These are phyloP conservation scores for Athelia sp. DNA, from an alignment of 1,284 basidiomycete genomes.

Conservation along the genomic window DNA sequence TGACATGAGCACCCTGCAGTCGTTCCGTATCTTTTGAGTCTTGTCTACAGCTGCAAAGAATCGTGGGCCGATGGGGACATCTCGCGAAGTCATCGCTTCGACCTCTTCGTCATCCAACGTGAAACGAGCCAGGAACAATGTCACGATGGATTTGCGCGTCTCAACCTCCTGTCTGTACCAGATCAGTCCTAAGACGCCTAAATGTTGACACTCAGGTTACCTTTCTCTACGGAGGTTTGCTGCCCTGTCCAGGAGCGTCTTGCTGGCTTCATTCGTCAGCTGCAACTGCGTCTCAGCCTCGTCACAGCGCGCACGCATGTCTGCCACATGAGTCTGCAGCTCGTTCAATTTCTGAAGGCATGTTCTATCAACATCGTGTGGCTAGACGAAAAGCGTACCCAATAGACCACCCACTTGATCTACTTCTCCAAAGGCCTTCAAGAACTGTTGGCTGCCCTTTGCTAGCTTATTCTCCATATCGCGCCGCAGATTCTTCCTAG, in stretches of 20 bases:
- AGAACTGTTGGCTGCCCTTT: conserved; percentile 75
- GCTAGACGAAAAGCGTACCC: not conserved
- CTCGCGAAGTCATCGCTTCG: conserved; percentile 71
- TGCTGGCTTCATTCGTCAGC: conserved; percentile 75
- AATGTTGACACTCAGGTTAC: conserved; percentile 32
- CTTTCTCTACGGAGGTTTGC: conserved; percentile 78
- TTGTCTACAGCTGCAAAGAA: conserved; percentile 89
- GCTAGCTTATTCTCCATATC: conserved; percentile 83
- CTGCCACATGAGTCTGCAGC: conserved; percentile 68
- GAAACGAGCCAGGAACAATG: conserved; percentile 80
- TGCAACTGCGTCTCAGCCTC: conserved; percentile 77
- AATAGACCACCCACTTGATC: conserved; percentile 63
- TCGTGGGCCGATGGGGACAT: conserved; percentile 65
- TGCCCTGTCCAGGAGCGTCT: conserved; percentile 81
- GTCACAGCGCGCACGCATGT: conserved; percentile 80
- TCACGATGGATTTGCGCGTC: conserved; percentile 68
- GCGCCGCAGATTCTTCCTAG: conserved; percentile 72
- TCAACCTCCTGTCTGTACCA: conserved; percentile 60
- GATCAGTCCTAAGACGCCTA: not conserved
- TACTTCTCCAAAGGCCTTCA: conserved; percentile 81
- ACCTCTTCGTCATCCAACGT: conserved; percentile 75
- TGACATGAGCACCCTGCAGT: conserved; percentile 85
- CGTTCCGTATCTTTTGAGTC: conserved; percentile 75
- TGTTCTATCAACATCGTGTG: not conserved
- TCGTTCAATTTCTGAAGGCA: conserved; percentile 69